Percentiles rank a stretch among this genome's conserved stretches.
Evolutionary conservation across 2,329 filamentous ascomycete species (phyloP).

Genomic region (Colletotrichum destructivum): DNA sequence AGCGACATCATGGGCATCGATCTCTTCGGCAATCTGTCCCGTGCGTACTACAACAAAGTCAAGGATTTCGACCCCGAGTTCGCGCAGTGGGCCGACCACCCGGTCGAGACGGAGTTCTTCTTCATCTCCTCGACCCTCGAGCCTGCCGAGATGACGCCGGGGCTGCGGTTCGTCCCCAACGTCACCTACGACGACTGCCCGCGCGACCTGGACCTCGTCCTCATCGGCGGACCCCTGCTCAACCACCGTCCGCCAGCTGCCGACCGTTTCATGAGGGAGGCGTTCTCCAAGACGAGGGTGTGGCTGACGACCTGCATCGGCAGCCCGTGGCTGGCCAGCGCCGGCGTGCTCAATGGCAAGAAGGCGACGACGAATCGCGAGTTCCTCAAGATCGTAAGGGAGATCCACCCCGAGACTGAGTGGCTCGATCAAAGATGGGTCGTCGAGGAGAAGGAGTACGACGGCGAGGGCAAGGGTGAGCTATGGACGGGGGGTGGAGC

Average conservation of each 20-base stretch:
- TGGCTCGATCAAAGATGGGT: conserved; percentile 59
- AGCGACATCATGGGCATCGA: conserved; percentile 58
- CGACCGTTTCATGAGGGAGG: conserved; percentile 54
- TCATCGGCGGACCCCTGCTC: conserved; percentile 55
- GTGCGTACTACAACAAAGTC: conserved; percentile 44
- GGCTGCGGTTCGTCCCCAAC: conserved; percentile 53
- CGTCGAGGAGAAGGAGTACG: conserved; percentile 51
- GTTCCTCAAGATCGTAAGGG: conserved; percentile 47
- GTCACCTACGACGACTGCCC: conserved; percentile 58
- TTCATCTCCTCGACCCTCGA: conserved; percentile 55
- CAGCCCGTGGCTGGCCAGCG: conserved; percentile 55
- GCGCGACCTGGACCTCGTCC: conserved; percentile 57
- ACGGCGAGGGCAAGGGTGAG: conserved; percentile 48
- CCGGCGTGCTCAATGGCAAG: conserved; percentile 54
- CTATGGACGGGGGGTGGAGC: conserved; percentile 58
- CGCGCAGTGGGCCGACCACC: conserved; percentile 42
- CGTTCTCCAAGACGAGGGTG: conserved; percentile 51
- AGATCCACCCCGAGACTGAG: conserved; percentile 51
- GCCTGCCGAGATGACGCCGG: conserved; percentile 49
- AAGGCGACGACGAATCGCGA: conserved; percentile 57
- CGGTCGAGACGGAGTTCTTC: conserved; percentile 54
- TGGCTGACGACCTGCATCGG: conserved; percentile 58
- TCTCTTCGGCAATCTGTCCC: conserved; percentile 55
- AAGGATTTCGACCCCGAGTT: conserved; percentile 44
- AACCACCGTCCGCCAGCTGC: conserved; percentile 51